Percentiles rank a stretch among this genome's conserved stretches.
Evolutionary conservation across 306 rosid species (phyloP).

Genomic region (Gastrolobium bilobum): DNA sequence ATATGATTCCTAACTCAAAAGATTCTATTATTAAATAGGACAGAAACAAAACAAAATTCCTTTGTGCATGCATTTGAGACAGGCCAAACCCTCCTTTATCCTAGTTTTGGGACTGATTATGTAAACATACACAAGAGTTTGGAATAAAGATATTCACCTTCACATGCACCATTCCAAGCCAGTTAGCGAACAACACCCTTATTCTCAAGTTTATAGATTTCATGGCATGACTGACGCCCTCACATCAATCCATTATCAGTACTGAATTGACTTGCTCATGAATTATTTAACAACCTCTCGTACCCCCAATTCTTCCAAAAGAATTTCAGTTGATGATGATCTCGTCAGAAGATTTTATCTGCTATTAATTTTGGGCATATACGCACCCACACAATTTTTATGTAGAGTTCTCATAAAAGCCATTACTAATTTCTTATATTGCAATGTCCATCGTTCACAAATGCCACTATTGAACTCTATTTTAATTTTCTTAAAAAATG

Average conservation of each 20-base stretch:
- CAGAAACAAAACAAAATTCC: background rate
- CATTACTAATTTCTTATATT: background rate
- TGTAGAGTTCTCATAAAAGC: background rate
- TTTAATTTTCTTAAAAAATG: background rate
- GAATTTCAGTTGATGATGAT: background rate
- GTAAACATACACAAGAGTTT: no score
- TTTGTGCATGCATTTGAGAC: background rate
- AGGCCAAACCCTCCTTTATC: no score
- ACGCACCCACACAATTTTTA: background rate
- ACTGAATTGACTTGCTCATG: background rate
- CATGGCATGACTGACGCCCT: constrained; percentile 18
- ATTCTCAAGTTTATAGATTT: constrained; percentile 2
- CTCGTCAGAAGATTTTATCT: background rate
- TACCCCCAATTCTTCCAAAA: constrained; percentile 14
- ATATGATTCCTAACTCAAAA: constrained; percentile 28
- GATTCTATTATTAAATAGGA: background rate
- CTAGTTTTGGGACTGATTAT: no score
- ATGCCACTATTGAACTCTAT: background rate
- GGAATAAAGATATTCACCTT: background rate
- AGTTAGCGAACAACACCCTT: constrained; percentile 9
- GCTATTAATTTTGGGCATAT: background rate
- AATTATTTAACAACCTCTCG: constrained; percentile 4
- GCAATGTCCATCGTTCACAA: background rate
- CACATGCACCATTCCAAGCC: constrained; percentile 21
- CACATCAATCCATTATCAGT: background rate